Conservation (phyloP, 164 flowering plant genomes). For the Protea cynaroides region DNA sequence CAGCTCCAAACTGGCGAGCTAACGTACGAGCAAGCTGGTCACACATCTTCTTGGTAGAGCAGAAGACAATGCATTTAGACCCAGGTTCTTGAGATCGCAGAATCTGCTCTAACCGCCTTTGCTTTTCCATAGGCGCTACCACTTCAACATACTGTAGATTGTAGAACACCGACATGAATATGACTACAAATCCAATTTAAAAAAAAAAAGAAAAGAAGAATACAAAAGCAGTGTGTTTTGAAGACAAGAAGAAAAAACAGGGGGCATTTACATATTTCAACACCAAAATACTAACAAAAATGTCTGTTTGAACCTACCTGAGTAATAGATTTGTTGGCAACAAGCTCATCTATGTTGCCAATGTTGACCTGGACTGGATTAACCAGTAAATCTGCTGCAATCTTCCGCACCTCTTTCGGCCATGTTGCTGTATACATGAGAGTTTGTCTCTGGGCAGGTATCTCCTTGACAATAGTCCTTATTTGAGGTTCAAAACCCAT, state of each 20-base stretch:
- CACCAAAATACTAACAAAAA: not conserved
- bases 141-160: constrained; percentile 61
- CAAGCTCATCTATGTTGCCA: constrained; percentile 84
- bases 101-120: constrained; percentile 72
- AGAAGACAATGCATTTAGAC: constrained; percentile 73
- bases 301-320: constrained; percentile 40
- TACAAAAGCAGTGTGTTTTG: not conserved
- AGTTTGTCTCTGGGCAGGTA: constrained; percentile 81
- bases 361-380: constrained; percentile 91
- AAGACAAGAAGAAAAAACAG: not conserved
- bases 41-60: constrained; percentile 94
- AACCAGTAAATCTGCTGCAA: constrained; percentile 76
- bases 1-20: constrained; percentile 71
- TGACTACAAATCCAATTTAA: not conserved
- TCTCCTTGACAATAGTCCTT: constrained; percentile 75
- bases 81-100: constrained; percentile 81
- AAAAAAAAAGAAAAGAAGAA: not conserved
- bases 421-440: constrained; percentile 96
- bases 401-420: constrained; percentile 91
- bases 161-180: not conserved
- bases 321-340: constrained; percentile 86
- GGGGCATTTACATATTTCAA: not conserved
- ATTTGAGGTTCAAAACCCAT: constrained; percentile 99
- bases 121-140: constrained; percentile 60
- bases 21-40: constrained; percentile 68